Evolutionary conservation across 2,329 filamentous ascomycete genomes (phyloP).

Genomic region (Gaeumannomyces tritici): DNA sequence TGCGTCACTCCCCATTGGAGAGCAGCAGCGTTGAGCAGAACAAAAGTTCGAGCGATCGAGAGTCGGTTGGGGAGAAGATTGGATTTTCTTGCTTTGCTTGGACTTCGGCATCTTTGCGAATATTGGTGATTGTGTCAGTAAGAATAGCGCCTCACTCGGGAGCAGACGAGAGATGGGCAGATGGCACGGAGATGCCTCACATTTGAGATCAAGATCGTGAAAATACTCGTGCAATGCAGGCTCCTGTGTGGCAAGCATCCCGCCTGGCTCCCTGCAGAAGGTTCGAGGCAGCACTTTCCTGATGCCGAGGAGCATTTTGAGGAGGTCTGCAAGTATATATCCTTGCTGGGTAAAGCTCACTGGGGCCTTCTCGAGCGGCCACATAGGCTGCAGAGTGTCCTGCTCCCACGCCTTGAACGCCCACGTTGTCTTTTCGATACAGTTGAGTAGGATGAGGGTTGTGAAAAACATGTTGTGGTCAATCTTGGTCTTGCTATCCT

Average conservation of each 20-base stretch:
- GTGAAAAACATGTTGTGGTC: conserved; percentile 54
- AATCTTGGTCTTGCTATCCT: conserved; percentile 50
- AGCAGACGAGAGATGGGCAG: not conserved
- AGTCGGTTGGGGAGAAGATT: conserved; percentile 38
- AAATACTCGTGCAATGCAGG: conserved; percentile 41
- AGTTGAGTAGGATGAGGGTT: conserved; percentile 53
- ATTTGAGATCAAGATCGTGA: conserved; percentile 43
- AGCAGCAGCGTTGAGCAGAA: conserved; percentile 34
- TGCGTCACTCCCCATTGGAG: conserved; percentile 12
- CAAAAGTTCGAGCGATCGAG: conserved; percentile 34
- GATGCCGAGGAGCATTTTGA: conserved; percentile 54
- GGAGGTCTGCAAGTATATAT: conserved; percentile 44
- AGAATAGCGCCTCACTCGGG: not conserved
- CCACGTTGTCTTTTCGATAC: conserved; percentile 60
- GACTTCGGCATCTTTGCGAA: conserved; percentile 25
- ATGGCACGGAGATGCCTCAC: conserved; percentile 33
- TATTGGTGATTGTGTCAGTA: not conserved
- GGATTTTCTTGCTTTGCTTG: conserved; percentile 38
- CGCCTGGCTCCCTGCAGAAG: conserved; percentile 29
- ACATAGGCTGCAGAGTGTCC: conserved; percentile 46
- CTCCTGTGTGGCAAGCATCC: conserved; percentile 35
- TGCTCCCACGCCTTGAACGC: conserved; percentile 60
- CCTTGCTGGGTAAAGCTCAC: conserved; percentile 49
- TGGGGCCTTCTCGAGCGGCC: conserved; percentile 52
- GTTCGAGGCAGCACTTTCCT: conserved; percentile 49